Evolutionary conservation across 805 yeast species (phyloP).

Genomic region (Candida namnaoensis): DNA sequence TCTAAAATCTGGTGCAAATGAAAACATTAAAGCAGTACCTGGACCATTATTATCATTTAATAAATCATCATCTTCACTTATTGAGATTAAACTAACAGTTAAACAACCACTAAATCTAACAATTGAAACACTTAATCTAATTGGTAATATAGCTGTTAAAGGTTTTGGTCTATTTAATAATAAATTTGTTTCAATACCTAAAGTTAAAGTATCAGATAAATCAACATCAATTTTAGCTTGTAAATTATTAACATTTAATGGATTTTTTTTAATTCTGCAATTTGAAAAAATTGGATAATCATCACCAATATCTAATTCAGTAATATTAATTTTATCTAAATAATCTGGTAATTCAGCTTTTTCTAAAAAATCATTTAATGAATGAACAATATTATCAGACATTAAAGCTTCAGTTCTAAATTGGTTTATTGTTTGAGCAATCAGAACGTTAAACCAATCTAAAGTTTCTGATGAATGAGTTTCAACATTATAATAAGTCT

Average conservation of each 20-base stretch:
- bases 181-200: slow-evolving; percentile 77
- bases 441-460: slow-evolving; percentile 93
- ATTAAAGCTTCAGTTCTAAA: slow-evolving; percentile 82
- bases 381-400: slow-evolving; percentile 77
- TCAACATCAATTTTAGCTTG: slow-evolving; percentile 92
- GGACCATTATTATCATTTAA: slow-evolving; percentile 15
- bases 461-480: slow-evolving; percentile 83
- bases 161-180: slow-evolving; percentile 78
- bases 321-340: slow-evolving; percentile 66
- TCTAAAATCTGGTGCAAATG: slow-evolving; percentile 86
- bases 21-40: slow-evolving; percentile 75
- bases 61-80: slow-evolving; percentile 9
- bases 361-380: slow-evolving; percentile 58
- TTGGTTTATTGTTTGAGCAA: slow-evolving; percentile 86
- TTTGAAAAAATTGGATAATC: slow-evolving; percentile 94
- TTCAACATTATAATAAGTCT: slow-evolving; percentile 86
- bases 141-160: slow-evolving; percentile 79
- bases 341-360: slow-evolving; percentile 67
- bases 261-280: slow-evolving; percentile 67
- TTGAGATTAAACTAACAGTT: slow-evolving; percentile 47
- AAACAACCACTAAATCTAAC: slow-evolving; percentile 88
- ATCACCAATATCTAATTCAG: slow-evolving; percentile 88
- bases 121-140: slow-evolving; percentile 75
- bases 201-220: slow-evolving; percentile 74
- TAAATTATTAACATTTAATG: slow-evolving; percentile 38